Percentiles rank a stretch among this genome's conserved stretches.
Evolutionary conservation across 805 yeast species (phyloP).

Genomic region (Yamadazyma olivae): DNA sequence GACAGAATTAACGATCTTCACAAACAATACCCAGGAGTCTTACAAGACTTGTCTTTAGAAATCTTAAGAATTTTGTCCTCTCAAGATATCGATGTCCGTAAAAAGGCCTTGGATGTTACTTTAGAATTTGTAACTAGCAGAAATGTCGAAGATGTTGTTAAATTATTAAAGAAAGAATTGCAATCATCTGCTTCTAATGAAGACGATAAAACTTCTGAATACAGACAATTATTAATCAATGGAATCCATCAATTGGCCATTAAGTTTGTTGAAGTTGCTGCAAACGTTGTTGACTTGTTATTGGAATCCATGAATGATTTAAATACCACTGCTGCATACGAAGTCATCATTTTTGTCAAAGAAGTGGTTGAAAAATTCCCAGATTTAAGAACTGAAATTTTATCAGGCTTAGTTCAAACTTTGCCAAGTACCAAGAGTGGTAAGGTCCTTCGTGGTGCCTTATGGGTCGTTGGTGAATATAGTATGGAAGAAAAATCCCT

Average conservation of each 20-base stretch:
- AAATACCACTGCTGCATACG: slow-evolving; percentile 81
- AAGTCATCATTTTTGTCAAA: slow-evolving; percentile 86
- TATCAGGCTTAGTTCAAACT: slow-evolving; percentile 58
- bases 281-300: slow-evolving; percentile 82
- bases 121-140: slow-evolving; percentile 76
- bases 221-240: slow-evolving; percentile 82
- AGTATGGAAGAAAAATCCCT: slow-evolving; percentile 67
- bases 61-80: slow-evolving; percentile 81
- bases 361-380: slow-evolving; percentile 94
- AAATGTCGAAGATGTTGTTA: slow-evolving; percentile 91
- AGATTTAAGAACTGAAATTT: slow-evolving; percentile 61
- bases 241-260: slow-evolving; percentile 89
- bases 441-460: slow-evolving; percentile 86
- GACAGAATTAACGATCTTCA: slow-evolving; percentile 81
- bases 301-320: slow-evolving; percentile 84
- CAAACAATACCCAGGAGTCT: slow-evolving; percentile 70
- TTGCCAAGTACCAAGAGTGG: slow-evolving; percentile 75
- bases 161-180: slow-evolving; percentile 87
- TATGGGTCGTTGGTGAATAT: slow-evolving; percentile 97
- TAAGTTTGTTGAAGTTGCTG: slow-evolving; percentile 85
- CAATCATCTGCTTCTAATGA: slow-evolving; percentile 65
- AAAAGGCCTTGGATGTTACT: slow-evolving; percentile 82
- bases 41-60: slow-evolving; percentile 82
- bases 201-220: slow-evolving; percentile 81
- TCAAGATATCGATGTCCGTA: slow-evolving; percentile 88